phyloP scores from a whole-genome alignment of 352 stramenopile species.

The Thraustochytrium striatum region DNA sequence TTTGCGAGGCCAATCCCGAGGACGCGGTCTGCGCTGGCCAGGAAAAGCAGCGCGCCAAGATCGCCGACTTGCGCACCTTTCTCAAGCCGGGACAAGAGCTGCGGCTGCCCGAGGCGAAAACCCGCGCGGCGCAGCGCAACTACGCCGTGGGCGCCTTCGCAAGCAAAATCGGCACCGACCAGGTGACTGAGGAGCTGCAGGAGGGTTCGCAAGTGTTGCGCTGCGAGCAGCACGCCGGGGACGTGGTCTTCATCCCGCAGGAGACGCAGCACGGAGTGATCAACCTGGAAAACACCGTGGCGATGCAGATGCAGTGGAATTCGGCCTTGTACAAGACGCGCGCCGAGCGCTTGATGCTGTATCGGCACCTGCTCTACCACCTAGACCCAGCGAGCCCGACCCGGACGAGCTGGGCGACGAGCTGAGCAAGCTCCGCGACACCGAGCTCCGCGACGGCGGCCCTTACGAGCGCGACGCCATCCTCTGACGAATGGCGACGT shows the following conservation, averaged over 20 bases:
- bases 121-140: neutral
- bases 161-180: neutral
- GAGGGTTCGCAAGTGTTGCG: slow-evolving; percentile 18
- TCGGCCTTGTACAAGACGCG: neutral
- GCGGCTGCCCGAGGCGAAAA: neutral
- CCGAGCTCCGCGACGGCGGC: neutral
- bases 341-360: neutral
- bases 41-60: neutral
- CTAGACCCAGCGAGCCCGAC: slow-evolving; percentile 32
- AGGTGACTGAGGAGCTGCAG: slow-evolving; percentile 46
- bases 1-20: no score
- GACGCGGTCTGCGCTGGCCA: neutral
- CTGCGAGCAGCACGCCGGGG: slow-evolving; percentile 37
- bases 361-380: slow-evolving; percentile 26
- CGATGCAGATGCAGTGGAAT: slow-evolving; percentile 65
- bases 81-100: neutral
- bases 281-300: slow-evolving; percentile 45
- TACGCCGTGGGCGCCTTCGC: slow-evolving; percentile 34
- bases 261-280: slow-evolving; percentile 22
- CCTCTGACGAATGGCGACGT: neutral
- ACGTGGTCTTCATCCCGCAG: slow-evolving; percentile 45
- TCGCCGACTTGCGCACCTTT: neutral
- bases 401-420: neutral
- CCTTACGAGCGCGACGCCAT: neutral
- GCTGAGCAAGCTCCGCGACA: neutral